A percentile compares a stretch with the other conserved stretches of the same genome.
phyloP scores from a whole-genome alignment of 2,329 filamentous ascomycete species.

The Elsinoe australis region DNA sequence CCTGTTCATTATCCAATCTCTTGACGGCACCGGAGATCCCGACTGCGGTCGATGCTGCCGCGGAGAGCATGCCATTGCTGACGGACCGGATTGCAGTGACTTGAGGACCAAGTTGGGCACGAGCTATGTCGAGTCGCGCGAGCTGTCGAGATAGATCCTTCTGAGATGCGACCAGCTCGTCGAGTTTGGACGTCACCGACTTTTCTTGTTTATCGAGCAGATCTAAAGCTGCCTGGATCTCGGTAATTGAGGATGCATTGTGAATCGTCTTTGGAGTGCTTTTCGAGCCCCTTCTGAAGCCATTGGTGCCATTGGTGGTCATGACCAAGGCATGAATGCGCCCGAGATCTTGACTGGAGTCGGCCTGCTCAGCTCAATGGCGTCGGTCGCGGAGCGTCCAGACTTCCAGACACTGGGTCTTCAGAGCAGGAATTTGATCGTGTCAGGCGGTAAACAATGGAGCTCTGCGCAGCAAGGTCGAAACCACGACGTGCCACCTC shows the following conservation, averaged over 20 bases:
- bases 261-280: constrained; percentile 42
- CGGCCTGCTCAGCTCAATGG: background rate
- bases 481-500: too few species aligned
- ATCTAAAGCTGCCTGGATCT: constrained; percentile 70
- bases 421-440: too few species aligned
- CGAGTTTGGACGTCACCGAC: constrained; percentile 63
- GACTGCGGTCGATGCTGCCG: constrained; percentile 75
- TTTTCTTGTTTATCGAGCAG: constrained; percentile 70
- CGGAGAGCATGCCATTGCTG: constrained; percentile 82
- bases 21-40: constrained; percentile 82
- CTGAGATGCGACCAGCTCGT: constrained; percentile 71
- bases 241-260: constrained; percentile 65
- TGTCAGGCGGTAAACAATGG: too few species aligned
- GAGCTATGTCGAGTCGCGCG: constrained; percentile 76
- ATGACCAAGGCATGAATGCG: constrained; percentile 1
- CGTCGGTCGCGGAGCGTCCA: too few species aligned
- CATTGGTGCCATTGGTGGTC: constrained; percentile 8
- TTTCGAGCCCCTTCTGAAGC: background rate
- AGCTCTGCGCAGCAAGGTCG: too few species aligned
- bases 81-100: constrained; percentile 74
- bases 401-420: too few species aligned
- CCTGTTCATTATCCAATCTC: constrained; percentile 82
- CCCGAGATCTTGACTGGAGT: background rate
- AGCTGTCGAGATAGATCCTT: constrained; percentile 81
- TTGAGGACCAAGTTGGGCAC: constrained; percentile 80